phyloP scores from a whole-genome alignment of 2,329 filamentous ascomycete genomes.

The Amesomyces nigricolor region DNA sequence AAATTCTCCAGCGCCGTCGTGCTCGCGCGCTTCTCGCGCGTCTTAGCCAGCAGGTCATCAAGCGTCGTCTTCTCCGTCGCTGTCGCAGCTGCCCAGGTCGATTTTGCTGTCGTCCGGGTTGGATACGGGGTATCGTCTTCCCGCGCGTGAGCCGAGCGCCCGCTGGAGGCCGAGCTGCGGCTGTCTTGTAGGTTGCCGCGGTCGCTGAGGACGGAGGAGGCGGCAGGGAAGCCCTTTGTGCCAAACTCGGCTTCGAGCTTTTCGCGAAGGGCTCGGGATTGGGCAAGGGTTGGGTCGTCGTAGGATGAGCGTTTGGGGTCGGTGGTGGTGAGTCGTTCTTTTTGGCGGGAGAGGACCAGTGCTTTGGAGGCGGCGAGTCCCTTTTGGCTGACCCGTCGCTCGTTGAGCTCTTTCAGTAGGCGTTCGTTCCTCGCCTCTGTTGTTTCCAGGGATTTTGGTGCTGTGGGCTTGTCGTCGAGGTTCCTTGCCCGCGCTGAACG shows the following conservation, averaged over 20 bases:
- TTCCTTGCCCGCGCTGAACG: slow-evolving; percentile 26
- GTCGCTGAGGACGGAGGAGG: slow-evolving; percentile 22
- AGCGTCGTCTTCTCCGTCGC: slow-evolving; percentile 10
- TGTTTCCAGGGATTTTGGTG: slow-evolving; percentile 14
- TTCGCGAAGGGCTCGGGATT: slow-evolving; percentile 24
- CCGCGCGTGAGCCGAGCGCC: slow-evolving; percentile 12
- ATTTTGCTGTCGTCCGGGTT: slow-evolving; percentile 9
- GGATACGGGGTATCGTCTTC: slow-evolving; percentile 8
- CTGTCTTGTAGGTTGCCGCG: slow-evolving; percentile 26
- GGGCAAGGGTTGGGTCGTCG: slow-evolving; percentile 21
- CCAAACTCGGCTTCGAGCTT: slow-evolving; percentile 25
- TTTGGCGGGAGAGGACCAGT: slow-evolving; percentile 1
- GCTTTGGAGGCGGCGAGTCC: neutral
- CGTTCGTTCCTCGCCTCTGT: slow-evolving; percentile 17
- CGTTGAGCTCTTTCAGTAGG: slow-evolving; percentile 18
- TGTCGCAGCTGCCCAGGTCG: slow-evolving; percentile 1
- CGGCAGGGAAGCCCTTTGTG: slow-evolving; percentile 10
- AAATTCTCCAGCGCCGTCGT: neutral
- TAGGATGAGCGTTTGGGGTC: slow-evolving; percentile 13
- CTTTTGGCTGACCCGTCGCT: slow-evolving; percentile 11
- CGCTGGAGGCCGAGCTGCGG: slow-evolving; percentile 21
- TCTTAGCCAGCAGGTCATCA: slow-evolving; percentile 12
- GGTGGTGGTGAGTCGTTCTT: slow-evolving; percentile 5
- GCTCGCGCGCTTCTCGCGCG: slow-evolving; percentile 3
- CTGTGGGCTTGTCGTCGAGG: slow-evolving; percentile 28